Conservation (phyloP, 1,139 yeast genomes). For the Hemisphaericaspora subhashii region DNA sequence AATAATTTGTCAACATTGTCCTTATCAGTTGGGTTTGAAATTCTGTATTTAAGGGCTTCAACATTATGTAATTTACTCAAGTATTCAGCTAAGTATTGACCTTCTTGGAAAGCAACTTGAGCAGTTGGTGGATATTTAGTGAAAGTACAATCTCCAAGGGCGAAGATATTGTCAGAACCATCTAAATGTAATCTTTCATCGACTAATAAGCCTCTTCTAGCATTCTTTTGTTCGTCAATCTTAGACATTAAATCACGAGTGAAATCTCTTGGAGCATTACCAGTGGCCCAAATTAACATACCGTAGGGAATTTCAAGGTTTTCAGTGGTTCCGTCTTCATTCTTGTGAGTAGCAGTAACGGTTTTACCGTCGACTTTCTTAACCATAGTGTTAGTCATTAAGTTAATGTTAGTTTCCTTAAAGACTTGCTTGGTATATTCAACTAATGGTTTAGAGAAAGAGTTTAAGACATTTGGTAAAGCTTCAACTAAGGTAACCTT, state of each 20-base stretch:
- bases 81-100: slow-evolving; percentile 72
- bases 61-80: slow-evolving; percentile 70
- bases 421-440: slow-evolving; percentile 83
- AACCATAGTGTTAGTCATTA: slow-evolving; percentile 83
- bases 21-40: slow-evolving; percentile 26
- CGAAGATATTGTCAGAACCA: slow-evolving; percentile 83
- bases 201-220: slow-evolving; percentile 86
- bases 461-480: slow-evolving; percentile 83
- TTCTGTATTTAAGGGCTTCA: slow-evolving; percentile 53
- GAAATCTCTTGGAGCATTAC: slow-evolving; percentile 86
- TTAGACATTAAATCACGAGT: slow-evolving; percentile 64
- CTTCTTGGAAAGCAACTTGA: slow-evolving; percentile 96
- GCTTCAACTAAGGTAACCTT: slow-evolving; percentile 88
- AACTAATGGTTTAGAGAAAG: slow-evolving; percentile 81
- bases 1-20: slow-evolving; percentile 41
- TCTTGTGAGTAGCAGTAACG: slow-evolving; percentile 71
- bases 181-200: slow-evolving; percentile 80
- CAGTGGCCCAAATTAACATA: slow-evolving; percentile 94
- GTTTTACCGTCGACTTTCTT: slow-evolving; percentile 72
- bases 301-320: slow-evolving; percentile 77
- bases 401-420: slow-evolving; percentile 73
- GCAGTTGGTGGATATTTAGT: slow-evolving; percentile 95
- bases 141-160: slow-evolving; percentile 91
- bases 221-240: slow-evolving; percentile 80
- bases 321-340: slow-evolving; percentile 38